A percentile compares a stretch with the other conserved stretches of the same genome.
These are phyloP conservation scores for Echites panduratus DNA, from an alignment of 257 asterid species.

Conservation along the genomic window DNA sequence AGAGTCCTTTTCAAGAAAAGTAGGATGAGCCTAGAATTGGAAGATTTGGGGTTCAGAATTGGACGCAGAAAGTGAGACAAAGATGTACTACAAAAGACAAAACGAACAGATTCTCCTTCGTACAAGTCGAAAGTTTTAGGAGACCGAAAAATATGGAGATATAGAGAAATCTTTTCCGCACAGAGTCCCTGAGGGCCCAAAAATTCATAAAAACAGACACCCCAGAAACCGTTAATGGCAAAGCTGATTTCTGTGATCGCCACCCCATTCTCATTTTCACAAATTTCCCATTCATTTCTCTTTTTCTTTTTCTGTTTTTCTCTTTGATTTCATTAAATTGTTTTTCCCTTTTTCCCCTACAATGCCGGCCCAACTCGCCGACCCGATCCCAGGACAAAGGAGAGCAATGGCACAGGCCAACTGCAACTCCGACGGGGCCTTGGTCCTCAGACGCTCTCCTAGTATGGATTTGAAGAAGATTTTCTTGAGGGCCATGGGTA, in stretches of 20 bases:
- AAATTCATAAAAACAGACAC: background rate
- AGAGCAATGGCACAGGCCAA: background rate
- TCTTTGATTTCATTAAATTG: background rate
- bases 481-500: conserved; percentile 42
- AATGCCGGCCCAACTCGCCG: conserved; percentile 25
- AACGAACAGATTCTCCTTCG: background rate
- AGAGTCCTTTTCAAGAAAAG: no score
- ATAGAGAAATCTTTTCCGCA: conserved; percentile 3
- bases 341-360: background rate
- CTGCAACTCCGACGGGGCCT: conserved; percentile 1
- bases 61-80: no score
- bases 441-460: conserved; percentile 22
- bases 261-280: background rate
- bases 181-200: background rate
- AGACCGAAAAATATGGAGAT: background rate
- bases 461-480: conserved; percentile 37
- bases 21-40: no score
- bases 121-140: background rate
- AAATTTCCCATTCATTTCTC: conserved; percentile 8
- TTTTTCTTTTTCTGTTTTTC: background rate
- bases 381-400: conserved; percentile 9
- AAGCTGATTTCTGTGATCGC: background rate
- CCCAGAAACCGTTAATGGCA: conserved; percentile 13
- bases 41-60: no score
- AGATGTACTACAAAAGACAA: background rate